These are phyloP conservation scores for Singerocomus inundabilis DNA, from an alignment of 1,284 basidiomycete genomes.

Conservation along the genomic window DNA sequence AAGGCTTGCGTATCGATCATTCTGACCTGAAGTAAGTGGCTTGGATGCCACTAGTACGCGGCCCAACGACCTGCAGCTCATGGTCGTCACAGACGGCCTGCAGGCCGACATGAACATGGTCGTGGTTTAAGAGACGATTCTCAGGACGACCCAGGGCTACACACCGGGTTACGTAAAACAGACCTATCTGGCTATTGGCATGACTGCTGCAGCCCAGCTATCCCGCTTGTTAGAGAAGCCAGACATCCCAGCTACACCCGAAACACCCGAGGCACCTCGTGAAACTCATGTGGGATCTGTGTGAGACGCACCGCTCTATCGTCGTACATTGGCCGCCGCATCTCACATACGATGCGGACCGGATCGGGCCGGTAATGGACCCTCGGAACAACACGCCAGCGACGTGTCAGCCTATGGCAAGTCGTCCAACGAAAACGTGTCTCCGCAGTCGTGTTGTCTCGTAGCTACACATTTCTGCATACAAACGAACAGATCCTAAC, in stretches of 20 bases:
- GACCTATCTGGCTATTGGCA: conserved; percentile 1
- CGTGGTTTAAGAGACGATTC: conserved; percentile 23
- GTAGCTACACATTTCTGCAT: conserved; percentile 1
- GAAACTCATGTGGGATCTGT: conserved; percentile 7
- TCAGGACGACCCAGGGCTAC: conserved; percentile 11
- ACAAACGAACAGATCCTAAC: background rate
- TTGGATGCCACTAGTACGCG: conserved; percentile 16
- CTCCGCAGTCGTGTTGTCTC: background rate
- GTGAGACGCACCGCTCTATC: conserved; percentile 1
- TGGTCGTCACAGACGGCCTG: conserved; percentile 26
- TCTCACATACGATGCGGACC: conserved; percentile 13
- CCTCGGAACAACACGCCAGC: conserved; percentile 15
- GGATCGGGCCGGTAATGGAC: background rate
- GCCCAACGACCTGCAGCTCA: conserved; percentile 23
- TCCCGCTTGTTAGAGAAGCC: conserved; percentile 2
- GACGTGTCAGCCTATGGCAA: too few species aligned
- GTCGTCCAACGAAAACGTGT: background rate
- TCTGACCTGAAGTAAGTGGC: conserved; percentile 27
- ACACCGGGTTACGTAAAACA: conserved; percentile 28
- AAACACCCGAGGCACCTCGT: conserved; percentile 16
- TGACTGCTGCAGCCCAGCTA: background rate
- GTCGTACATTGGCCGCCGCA: conserved; percentile 7
- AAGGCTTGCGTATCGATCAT: background rate
- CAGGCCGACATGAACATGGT: conserved; percentile 35
- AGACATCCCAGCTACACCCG: conserved; percentile 2